Evolutionary conservation across 1,284 basidiomycete species (phyloP).

Genomic region (Irpex sp.): DNA sequence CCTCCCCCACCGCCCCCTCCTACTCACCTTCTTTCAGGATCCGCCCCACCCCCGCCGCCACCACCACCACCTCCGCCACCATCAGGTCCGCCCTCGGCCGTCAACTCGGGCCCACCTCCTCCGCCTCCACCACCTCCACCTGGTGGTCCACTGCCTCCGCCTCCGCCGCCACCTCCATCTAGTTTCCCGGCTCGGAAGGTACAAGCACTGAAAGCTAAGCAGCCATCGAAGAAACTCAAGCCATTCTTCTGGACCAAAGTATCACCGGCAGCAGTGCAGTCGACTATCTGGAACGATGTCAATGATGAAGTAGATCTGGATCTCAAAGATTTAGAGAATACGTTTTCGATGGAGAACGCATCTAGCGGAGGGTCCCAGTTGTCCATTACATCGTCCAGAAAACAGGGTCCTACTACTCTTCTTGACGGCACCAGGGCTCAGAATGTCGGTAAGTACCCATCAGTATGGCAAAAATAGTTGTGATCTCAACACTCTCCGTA

Average conservation of each 20-base stretch:
- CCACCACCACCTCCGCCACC: conserved; percentile 22
- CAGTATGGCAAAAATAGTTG: not conserved
- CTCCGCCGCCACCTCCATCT: conserved; percentile 29
- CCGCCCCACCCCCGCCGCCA: conserved; percentile 22
- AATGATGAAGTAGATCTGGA: conserved; percentile 42
- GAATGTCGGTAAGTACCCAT: conserved; percentile 60
- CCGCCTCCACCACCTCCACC: conserved; percentile 22
- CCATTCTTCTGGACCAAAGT: conserved; percentile 93
- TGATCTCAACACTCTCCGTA: conserved; percentile 23
- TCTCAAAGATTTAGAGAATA: conserved; percentile 70
- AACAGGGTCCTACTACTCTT: conserved; percentile 63
- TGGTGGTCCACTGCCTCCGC: conserved; percentile 20
- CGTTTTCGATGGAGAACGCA: conserved; percentile 63
- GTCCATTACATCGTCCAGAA: conserved; percentile 41
- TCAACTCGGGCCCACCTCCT: no score
- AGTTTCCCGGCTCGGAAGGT: conserved; percentile 24
- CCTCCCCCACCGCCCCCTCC: conserved; percentile 19
- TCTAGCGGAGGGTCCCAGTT: conserved; percentile 41
- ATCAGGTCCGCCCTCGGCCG: conserved; percentile 22
- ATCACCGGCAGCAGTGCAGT: conserved; percentile 34
- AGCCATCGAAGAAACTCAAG: conserved; percentile 63
- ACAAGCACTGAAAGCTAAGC: conserved; percentile 27
- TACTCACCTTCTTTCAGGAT: conserved; percentile 18
- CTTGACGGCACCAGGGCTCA: conserved; percentile 83
- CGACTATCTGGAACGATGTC: conserved; percentile 75